These are phyloP conservation scores for Hypomontagnella submonticulosa DNA, from an alignment of 495 filamentous ascomycete genomes.

Conservation along the genomic window DNA sequence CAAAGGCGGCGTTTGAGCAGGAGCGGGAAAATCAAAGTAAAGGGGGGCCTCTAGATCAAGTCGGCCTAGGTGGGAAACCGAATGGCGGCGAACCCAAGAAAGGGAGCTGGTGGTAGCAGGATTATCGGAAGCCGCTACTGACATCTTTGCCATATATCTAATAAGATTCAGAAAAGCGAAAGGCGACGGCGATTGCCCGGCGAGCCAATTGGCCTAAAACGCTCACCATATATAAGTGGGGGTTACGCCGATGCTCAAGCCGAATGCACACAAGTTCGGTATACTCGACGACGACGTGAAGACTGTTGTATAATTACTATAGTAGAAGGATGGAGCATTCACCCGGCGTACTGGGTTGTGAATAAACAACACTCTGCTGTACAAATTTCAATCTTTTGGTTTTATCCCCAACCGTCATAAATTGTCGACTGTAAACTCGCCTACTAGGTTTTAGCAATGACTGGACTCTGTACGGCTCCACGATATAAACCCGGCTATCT, in stretches of 20 bases:
- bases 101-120: conserved; percentile 50
- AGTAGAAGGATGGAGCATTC: conserved; percentile 31
- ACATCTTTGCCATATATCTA: neutral
- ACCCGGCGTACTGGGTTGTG: conserved; percentile 22
- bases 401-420: neutral
- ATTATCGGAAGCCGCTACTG: neutral
- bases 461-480: no score
- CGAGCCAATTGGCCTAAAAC: neutral
- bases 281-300: conserved; percentile 7
- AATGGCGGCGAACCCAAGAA: conserved; percentile 35
- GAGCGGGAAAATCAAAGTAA: conserved; percentile 61
- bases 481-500: no score
- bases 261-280: conserved; percentile 4
- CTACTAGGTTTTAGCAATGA: no score
- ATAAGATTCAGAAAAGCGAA: neutral
- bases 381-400: neutral
- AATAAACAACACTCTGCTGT: conserved; percentile 9
- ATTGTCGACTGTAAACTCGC: no score
- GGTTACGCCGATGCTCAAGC: conserved; percentile 5
- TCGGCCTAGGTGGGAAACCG: conserved; percentile 47
- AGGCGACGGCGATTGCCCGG: neutral
- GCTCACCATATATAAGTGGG: conserved; percentile 1
- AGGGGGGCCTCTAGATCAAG: conserved; percentile 61
- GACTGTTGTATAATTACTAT: conserved; percentile 32
- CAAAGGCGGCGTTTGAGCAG: conserved; percentile 59